Conservation (phyloP, 768 basidiomycete genomes). For the Leccinellum albellum region DNA sequence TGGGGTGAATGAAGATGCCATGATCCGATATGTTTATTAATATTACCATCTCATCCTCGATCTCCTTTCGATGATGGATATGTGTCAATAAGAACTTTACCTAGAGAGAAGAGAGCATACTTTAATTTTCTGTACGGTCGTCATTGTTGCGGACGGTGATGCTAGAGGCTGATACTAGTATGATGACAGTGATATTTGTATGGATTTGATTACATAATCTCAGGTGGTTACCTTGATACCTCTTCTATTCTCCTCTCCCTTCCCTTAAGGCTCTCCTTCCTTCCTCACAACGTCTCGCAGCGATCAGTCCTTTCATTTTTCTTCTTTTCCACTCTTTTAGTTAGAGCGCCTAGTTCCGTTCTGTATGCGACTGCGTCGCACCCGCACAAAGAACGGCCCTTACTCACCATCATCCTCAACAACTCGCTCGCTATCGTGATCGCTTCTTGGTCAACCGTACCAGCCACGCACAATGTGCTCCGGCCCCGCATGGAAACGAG, state of each 20-base stretch:
- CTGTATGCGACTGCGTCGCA: slow-evolving; percentile 36
- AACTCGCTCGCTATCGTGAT: slow-evolving; percentile 23
- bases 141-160: slow-evolving; percentile 45
- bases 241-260: slow-evolving; percentile 4
- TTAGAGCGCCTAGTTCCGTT: slow-evolving; percentile 12
- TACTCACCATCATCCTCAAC: slow-evolving; percentile 18
- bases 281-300: slow-evolving; percentile 7
- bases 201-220: slow-evolving; percentile 14
- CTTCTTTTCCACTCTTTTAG: slow-evolving; percentile 21
- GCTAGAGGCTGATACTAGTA: too few relatives aligned
- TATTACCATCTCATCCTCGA: slow-evolving; percentile 95
- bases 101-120: slow-evolving; percentile 35
- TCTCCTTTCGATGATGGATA: slow-evolving; percentile 51
- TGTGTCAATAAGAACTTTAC: slow-evolving; percentile 8
- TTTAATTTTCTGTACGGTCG: slow-evolving; percentile 89
- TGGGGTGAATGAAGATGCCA: slow-evolving; percentile 26
- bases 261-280: neutral
- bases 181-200: too few relatives aligned
- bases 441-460: slow-evolving; percentile 13
- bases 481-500: slow-evolving; percentile 91
- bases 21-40: slow-evolving; percentile 10
- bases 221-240: slow-evolving; percentile 13
- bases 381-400: slow-evolving; percentile 21
- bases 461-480: slow-evolving; percentile 32
- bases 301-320: slow-evolving; percentile 21